A percentile compares a stretch with the other conserved stretches of the same genome.
phyloP scores from a whole-genome alignment of 768 basidiomycete genomes.

The Trametes punicea region DNA sequence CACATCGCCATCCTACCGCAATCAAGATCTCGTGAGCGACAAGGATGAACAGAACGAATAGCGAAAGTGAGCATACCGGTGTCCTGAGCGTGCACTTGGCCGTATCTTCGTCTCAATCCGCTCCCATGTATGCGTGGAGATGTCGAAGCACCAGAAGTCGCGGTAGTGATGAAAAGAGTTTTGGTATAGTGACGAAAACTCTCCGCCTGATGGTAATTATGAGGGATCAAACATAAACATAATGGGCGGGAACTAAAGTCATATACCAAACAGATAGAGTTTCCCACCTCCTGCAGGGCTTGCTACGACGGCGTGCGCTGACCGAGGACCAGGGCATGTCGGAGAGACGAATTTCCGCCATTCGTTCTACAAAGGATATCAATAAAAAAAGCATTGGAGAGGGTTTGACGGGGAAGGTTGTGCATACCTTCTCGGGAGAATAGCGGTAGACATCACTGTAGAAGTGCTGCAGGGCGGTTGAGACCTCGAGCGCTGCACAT shows the following conservation, averaged over 20 bases:
- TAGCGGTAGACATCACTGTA: conserved; percentile 89
- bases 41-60: not conserved
- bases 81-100: conserved; percentile 80
- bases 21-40: not conserved
- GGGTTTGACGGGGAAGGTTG: not conserved
- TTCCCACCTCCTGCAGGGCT: conserved; percentile 81
- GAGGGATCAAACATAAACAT: not conserved
- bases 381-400: not conserved
- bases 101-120: conserved; percentile 81
- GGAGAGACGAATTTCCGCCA: conserved; percentile 85
- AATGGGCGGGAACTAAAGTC: not conserved
- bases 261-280: conserved; percentile 73
- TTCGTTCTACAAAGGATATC: conserved; percentile 56
- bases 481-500: not conserved
- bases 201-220: conserved; percentile 54
- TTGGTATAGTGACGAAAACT: conserved; percentile 82
- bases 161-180: conserved; percentile 82
- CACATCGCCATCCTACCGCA: conserved; percentile 75
- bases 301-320: conserved; percentile 79
- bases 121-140: conserved; percentile 79
- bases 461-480: conserved; percentile 53
- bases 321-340: conserved; percentile 83
- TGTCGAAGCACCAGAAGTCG: conserved; percentile 87
- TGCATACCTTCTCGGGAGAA: conserved; percentile 70
- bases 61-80: conserved; percentile 54